Base-by-base conservation (phyloP, 73 alveolate genomes). In the Stentor coeruleus region DNA sequence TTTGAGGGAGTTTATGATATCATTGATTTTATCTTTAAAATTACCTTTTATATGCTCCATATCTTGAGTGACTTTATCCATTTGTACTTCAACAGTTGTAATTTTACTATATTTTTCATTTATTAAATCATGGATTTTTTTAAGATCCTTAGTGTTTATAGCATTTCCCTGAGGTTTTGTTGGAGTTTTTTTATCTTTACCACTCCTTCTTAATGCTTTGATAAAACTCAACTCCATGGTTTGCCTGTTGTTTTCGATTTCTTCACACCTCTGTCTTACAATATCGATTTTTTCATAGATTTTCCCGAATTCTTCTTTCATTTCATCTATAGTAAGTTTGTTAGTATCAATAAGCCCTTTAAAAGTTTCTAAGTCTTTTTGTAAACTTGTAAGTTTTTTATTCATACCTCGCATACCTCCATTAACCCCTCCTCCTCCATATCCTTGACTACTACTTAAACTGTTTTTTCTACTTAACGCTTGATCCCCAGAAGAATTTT, bases 211-310 rank as follows among this genome's bases (percentile, higher is more conserved):
- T 31, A 66, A 2, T 28, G 79, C 79, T 2, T 66, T 66, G 33
- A 66, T 66, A 66, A 66, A 66, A 40, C 79, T 66, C 36, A 66
- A 28, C 33, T 66, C 79, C 79, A 66, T 66, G 36, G 36, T 66
- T 33, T 66, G 79, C 11, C 40, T 20, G 11, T 66, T 66, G 0
- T 20, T 40, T 0, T 66, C 79, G 0, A 66, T 20, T 2, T 66
- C 79, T 66, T 66, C 37, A 2, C 37, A 31, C 39, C 37, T 20
- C 36, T 33, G 26, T 11, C n/a, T 66, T 0, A 66, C 37, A 2
- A 11, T 40, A 26, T 20, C 40, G 36, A 66, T 66, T 20, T 20
- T 66, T 26, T 66, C 79, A 33, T 26, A 31, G 39, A 66, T 66
- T 66, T 66, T 66, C 37, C 37, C 40, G 41, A 66, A 15, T 31